Evolutionary conservation across 73 alveolate species (phyloP).

Genomic region (Diophrys sp.): DNA sequence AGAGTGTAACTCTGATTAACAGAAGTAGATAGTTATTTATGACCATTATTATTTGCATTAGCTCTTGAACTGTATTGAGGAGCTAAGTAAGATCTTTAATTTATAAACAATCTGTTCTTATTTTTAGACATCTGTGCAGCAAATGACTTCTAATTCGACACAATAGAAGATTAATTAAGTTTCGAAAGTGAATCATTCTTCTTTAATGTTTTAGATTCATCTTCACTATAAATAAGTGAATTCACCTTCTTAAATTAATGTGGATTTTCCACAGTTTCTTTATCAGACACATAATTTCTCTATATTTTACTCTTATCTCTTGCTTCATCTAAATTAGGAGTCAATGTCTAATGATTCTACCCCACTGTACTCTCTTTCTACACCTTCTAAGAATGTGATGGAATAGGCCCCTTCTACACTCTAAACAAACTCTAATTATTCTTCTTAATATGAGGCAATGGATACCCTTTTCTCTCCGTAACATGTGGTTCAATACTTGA

Average conservation of each 20-base stretch:
- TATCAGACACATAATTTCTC: not conserved
- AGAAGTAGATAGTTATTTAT: too few species aligned
- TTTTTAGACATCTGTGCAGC: not conserved
- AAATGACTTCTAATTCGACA: not conserved
- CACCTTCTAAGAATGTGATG: not conserved
- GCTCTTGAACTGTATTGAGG: too few species aligned
- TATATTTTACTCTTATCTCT: not conserved
- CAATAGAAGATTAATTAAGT: too few species aligned
- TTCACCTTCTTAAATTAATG: not conserved
- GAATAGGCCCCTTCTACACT: not conserved
- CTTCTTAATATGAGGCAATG: not conserved
- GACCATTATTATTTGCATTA: too few species aligned
- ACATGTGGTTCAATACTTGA: too few species aligned
- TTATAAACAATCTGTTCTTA: not conserved
- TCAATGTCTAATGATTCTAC: not conserved
- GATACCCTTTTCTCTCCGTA: not conserved
- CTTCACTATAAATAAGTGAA: too few species aligned
- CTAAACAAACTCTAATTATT: not conserved
- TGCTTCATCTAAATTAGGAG: not conserved
- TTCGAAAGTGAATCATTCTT: too few species aligned
- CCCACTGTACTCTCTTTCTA: not conserved
- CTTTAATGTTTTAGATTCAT: too few species aligned
- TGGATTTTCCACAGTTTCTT: not conserved
- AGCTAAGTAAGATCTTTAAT: too few species aligned
- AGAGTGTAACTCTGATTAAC: too few species aligned